Base-by-base conservation (phyloP, 2,329 filamentous ascomycete genomes). In the Ophiostoma tasmaniense region DNA sequence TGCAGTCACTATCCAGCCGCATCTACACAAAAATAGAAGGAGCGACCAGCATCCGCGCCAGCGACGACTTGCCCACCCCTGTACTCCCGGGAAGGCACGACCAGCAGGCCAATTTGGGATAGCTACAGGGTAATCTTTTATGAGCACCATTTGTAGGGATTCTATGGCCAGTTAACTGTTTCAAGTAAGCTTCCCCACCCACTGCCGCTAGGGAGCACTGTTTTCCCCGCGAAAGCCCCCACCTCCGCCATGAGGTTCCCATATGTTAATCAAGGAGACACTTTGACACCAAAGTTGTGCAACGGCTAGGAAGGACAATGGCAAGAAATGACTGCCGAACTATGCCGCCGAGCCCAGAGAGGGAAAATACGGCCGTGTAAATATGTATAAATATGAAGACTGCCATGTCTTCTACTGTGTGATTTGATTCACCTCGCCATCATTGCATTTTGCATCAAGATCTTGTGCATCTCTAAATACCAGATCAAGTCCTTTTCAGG, bases 161-260 rank as follows among this genome's bases (percentile, higher is more conserved):
- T 33, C 8, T 8, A 33, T 33, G 33, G 33, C n/a, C n/a, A n/a
- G n/a, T n/a, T n/a, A n/a, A n/a, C n/a, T n/a, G n/a, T n/a, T 14
- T n/a, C 17, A 37, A 55, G 50, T 3, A 25, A 22, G 30, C 30
- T 37, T 37, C 61, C 61, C 61, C 61, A 39, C 61, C 33, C 33
- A 33, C 35, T 64, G 33, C 61, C 61, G 61, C 61, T 64, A 64
- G 61, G 61, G 61, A 64, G 61, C 20, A 64, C 61, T 61, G 22
- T 37, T 37, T 64, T 39, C 61, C 61, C 61, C 61, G 61, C 61
- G 61, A 35, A 20, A 20, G 59, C 33, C 30, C 61, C 33, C 30
- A 64, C 61, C 33, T 37, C 20, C 33, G n/a, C 61, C 30, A 39
- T 30, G 22, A 30, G 25, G 25, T 17, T 30, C 13, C 55, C 55